Evolutionary conservation across 2,329 filamentous ascomycete species (phyloP).

Genomic region (Fusarium acutatum): DNA sequence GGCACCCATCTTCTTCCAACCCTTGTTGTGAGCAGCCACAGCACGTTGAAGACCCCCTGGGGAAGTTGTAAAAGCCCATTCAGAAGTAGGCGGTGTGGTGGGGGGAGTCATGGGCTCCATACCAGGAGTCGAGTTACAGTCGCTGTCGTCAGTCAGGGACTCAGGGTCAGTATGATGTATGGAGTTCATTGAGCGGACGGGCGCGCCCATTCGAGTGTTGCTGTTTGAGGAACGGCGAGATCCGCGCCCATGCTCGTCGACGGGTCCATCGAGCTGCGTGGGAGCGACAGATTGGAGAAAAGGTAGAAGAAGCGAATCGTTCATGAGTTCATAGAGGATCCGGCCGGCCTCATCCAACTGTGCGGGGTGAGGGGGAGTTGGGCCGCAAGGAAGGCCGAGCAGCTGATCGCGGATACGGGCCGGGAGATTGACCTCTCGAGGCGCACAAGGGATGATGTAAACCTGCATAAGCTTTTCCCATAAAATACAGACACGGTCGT

Average conservation of each 20-base stretch:
- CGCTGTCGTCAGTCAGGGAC: conserved; percentile 71
- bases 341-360: conserved; percentile 82
- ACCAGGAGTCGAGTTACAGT: conserved; percentile 63
- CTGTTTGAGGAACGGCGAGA: conserved; percentile 52
- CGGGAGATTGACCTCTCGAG: conserved; percentile 90
- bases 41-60: conserved; percentile 64
- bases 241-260: conserved; percentile 53
- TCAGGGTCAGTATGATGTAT: conserved; percentile 59
- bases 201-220: conserved; percentile 46
- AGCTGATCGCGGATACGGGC: conserved; percentile 84
- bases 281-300: conserved; percentile 78
- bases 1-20: conserved; percentile 72
- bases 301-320: conserved; percentile 91
- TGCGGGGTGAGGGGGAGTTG: conserved; percentile 75
- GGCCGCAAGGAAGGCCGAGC: conserved; percentile 63
- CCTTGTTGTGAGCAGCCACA: conserved; percentile 62
- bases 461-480: conserved; percentile 91
- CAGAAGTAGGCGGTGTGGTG: conserved; percentile 72
- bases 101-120: conserved; percentile 78
- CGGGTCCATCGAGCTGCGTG: conserved; percentile 46
- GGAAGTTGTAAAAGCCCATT: conserved; percentile 62
- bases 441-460: conserved; percentile 87
- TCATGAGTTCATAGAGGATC: conserved; percentile 96
- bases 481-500: conserved; percentile 76
- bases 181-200: conserved; percentile 49